A percentile compares a stretch with the other conserved stretches of the same genome.
Evolutionary conservation across 192 early-diverging fungal genomes (phyloP).

Genomic region (Coemansia interrupta): DNA sequence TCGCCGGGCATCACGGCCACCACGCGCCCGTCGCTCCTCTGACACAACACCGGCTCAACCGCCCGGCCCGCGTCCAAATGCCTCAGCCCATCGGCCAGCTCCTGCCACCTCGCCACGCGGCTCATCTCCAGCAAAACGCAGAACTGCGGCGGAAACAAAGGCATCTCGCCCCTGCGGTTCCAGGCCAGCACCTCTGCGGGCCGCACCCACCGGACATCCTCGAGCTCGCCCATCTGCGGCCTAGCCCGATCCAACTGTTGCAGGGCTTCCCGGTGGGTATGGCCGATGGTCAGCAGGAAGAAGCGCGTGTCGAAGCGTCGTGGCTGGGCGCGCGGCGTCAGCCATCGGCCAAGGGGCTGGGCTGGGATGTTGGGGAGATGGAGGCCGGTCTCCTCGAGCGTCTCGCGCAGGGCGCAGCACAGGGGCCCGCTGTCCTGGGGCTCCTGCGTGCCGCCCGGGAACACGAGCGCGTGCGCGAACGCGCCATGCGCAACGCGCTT

Average conservation of each 20-base stretch:
- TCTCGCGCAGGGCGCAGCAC: slow-evolving; percentile 70
- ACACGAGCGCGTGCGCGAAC: slow-evolving; percentile 35
- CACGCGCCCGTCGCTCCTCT: slow-evolving; percentile 21
- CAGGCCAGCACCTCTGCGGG: slow-evolving; percentile 60
- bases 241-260: slow-evolving; percentile 10
- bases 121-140: slow-evolving; percentile 56
- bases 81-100: slow-evolving; percentile 20
- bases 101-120: slow-evolving; percentile 44
- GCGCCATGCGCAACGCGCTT: slow-evolving; percentile 25
- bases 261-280: slow-evolving; percentile 10
- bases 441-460: slow-evolving; percentile 46
- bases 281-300: slow-evolving; percentile 20
- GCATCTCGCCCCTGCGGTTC: slow-evolving; percentile 44
- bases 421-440: slow-evolving; percentile 5
- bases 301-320: slow-evolving; percentile 47
- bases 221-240: slow-evolving; percentile 54
- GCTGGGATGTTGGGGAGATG: slow-evolving; percentile 52
- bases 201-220: slow-evolving; percentile 62
- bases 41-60: slow-evolving; percentile 34
- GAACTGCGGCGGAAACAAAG: slow-evolving; percentile 68
- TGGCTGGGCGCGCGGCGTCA: slow-evolving; percentile 33
- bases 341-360: slow-evolving; percentile 47
- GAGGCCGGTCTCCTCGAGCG: slow-evolving; percentile 78
- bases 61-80: background rate
- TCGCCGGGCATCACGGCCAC: slow-evolving; percentile 48